Base-by-base conservation (phyloP, 768 basidiomycete species). In the Mycena galopus region DNA sequence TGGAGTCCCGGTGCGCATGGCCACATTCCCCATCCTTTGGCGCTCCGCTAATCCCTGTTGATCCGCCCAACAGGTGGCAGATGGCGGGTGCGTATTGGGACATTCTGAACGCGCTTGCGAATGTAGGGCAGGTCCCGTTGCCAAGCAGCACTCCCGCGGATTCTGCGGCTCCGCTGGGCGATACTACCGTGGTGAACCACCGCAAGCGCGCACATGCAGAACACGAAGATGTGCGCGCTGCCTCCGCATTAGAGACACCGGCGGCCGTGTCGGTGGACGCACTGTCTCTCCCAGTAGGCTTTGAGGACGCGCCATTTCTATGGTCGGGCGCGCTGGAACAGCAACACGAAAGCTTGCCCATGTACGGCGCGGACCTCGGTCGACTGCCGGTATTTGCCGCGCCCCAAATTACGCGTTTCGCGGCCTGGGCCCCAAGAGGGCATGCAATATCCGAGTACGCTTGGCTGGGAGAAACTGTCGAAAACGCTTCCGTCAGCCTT, bases 281-380 rank as follows among this genome's bases (percentile, higher is more conserved):
- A 9, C 11, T 59, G 35, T 11, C 5, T 4, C 58, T 25, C 5
- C 58, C 35, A 25, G 9, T 14, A 30, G 58, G 5, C 3, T 14
- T 65, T 27, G 60, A 32, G 16, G 37, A 35, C 37, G 29, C n/a
- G n/a, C 12, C 63, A 19, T 73, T 69, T 25, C 19, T 47, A 7
- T 69, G 63, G 67, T 29, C 62, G 14, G 71, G 71, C 9, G 61
- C 59, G 19, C 47, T 30, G 3, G 44, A 39, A 42, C 6, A 10
- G 16, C 29, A 17, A 7, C 55, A 55, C 27, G 58, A 47, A 4
- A 84, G 81, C 71, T 81, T 88, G 10, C 87, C 87, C 0, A 78
- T 87, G 44, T 84, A 87, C 72, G 85, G 78, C 73, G 79, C 83
- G 32, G 87, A 88, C 39, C 75, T 87, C 3, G 87, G 85, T 1